Evolutionary conservation across 495 filamentous ascomycete genomes (phyloP).

Genomic region (Penicillium soppii): DNA sequence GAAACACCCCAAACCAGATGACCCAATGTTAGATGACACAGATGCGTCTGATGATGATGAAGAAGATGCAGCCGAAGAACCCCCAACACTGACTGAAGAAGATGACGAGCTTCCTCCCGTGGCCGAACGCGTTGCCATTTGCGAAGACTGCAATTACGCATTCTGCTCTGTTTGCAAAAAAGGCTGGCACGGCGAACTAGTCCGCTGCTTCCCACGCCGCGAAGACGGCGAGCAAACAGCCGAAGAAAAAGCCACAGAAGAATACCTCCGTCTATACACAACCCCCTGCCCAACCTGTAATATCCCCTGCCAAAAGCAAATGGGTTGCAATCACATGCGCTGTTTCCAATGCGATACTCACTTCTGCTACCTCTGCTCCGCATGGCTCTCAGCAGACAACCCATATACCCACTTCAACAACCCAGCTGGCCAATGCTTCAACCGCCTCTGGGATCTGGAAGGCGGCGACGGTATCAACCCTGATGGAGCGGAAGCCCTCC

Average conservation of each 20-base stretch:
- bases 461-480: slow-evolving; percentile 67
- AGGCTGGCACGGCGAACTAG: slow-evolving; percentile 88
- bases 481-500: slow-evolving; percentile 43
- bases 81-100: slow-evolving; percentile 30
- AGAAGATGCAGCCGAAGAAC: slow-evolving; percentile 37
- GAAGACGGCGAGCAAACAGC: slow-evolving; percentile 62
- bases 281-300: slow-evolving; percentile 88
- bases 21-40: slow-evolving; percentile 49
- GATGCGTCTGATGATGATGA: slow-evolving; percentile 52
- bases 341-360: slow-evolving; percentile 88
- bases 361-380: slow-evolving; percentile 93
- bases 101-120: slow-evolving; percentile 32
- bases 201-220: slow-evolving; percentile 58
- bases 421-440: slow-evolving; percentile 63
- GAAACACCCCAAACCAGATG: slow-evolving; percentile 66
- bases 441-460: slow-evolving; percentile 87
- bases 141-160: slow-evolving; percentile 86
- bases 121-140: slow-evolving; percentile 71
- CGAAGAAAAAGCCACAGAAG: slow-evolving; percentile 80
- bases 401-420: slow-evolving; percentile 90
- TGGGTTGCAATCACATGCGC: slow-evolving; percentile 98
- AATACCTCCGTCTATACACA: slow-evolving; percentile 78
- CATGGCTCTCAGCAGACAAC: slow-evolving; percentile 76
- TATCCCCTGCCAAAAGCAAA: slow-evolving; percentile 82
- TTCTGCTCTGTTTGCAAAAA: slow-evolving; percentile 77